These are phyloP conservation scores for Termitomyces sp. DNA, from an alignment of 1,284 basidiomycete species.

Conservation along the genomic window DNA sequence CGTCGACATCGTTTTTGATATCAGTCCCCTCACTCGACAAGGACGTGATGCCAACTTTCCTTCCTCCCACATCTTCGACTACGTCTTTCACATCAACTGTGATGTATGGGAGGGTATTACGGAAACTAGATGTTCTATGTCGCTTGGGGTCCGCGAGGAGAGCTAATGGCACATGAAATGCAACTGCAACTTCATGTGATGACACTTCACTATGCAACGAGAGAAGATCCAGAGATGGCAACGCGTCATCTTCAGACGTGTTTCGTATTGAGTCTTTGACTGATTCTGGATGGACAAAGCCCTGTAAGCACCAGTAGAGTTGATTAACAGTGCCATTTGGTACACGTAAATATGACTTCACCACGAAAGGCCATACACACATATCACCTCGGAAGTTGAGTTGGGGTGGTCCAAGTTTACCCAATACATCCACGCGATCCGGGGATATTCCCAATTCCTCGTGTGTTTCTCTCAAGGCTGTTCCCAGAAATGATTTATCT, in stretches of 20 bases:
- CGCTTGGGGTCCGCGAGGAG: conserved; percentile 44
- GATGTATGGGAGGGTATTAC: conserved; percentile 57
- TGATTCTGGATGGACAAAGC: conserved; percentile 47
- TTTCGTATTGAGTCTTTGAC: conserved; percentile 10
- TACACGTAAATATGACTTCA: conserved; percentile 33
- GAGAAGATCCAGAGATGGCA: conserved; percentile 57
- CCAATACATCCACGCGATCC: conserved; percentile 58
- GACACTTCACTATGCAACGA: conserved; percentile 43
- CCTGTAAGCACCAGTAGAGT: conserved; percentile 37
- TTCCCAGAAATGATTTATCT: conserved; percentile 53
- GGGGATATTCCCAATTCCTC: conserved; percentile 68
- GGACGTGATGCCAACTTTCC: conserved; percentile 21
- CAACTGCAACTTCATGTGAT: conserved; percentile 59
- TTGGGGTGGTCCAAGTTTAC: conserved; percentile 59
- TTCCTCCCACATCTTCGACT: conserved; percentile 26
- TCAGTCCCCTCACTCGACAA: conserved; percentile 30
- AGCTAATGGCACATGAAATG: conserved; percentile 66
- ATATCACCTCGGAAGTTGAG: conserved; percentile 52
- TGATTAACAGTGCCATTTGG: conserved; percentile 2
- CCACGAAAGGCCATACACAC: conserved; percentile 71
- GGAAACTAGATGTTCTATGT: conserved; percentile 51
- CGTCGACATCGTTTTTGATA: conserved; percentile 30
- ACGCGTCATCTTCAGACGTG: conserved; percentile 36
- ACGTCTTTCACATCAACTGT: conserved; percentile 66
- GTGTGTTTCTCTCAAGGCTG: conserved; percentile 66